These are phyloP conservation scores for Paraphoma chrysanthemicola DNA, from an alignment of 2,329 filamentous ascomycete species.

Conservation along the genomic window DNA sequence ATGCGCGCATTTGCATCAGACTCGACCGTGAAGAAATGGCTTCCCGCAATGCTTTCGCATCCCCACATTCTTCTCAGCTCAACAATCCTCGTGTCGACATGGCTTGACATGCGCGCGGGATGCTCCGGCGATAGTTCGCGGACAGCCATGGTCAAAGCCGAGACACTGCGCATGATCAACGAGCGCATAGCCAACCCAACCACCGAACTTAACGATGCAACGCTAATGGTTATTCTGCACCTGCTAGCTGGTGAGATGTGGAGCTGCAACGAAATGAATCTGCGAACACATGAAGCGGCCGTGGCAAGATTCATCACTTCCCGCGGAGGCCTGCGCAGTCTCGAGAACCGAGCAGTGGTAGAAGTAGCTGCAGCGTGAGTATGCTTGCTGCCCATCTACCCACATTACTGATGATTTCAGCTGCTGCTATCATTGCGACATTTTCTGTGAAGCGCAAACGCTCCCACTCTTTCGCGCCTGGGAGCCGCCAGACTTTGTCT, in stretches of 20 bases:
- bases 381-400: neutral
- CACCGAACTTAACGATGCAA: conserved; percentile 26
- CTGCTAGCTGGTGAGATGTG: conserved; percentile 40
- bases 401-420: conserved; percentile 19
- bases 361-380: conserved; percentile 34
- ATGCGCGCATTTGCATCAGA: conserved; percentile 30
- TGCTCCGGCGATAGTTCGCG: conserved; percentile 31
- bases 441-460: conserved; percentile 35
- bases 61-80: conserved; percentile 35
- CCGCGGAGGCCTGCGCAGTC: conserved; percentile 27
- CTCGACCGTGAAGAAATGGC: conserved; percentile 31
- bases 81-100: conserved; percentile 31
- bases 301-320: conserved; percentile 29
- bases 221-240: conserved; percentile 39
- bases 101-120: conserved; percentile 36
- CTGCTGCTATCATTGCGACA: conserved; percentile 31
- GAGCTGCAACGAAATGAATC: conserved; percentile 34
- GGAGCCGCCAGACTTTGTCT: conserved; percentile 7
- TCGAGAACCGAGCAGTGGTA: conserved; percentile 22
- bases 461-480: conserved; percentile 23
- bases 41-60: conserved; percentile 33
- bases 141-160: conserved; percentile 33
- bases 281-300: conserved; percentile 33
- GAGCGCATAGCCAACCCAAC: conserved; percentile 19
- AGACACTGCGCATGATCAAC: conserved; percentile 36